These are phyloP conservation scores for Spiraea crenata DNA, from an alignment of 331 rosid species.

Conservation along the genomic window DNA sequence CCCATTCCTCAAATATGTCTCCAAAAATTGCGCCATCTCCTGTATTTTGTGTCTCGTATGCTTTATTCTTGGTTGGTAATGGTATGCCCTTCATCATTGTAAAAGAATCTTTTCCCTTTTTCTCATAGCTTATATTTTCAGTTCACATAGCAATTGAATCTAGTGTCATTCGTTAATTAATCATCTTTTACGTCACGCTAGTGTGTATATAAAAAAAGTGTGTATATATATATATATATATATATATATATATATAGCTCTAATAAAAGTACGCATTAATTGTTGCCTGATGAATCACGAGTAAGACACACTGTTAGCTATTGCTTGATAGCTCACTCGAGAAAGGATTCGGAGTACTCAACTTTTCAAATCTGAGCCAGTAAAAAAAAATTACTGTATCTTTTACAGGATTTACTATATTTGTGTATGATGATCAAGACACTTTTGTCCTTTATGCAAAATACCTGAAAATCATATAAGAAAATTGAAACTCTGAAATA, in stretches of 20 bases:
- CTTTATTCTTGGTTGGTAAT: background rate
- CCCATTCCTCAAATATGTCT: slow-evolving; percentile 20
- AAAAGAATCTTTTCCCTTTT: background rate
- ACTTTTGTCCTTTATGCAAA: too few relatives aligned
- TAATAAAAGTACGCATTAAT: too few relatives aligned
- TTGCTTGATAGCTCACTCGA: background rate
- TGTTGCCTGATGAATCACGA: too few relatives aligned
- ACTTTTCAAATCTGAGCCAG: slow-evolving; percentile 4
- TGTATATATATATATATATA: too few relatives aligned
- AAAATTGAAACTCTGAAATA: too few relatives aligned
- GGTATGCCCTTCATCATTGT: background rate
- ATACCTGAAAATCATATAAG: too few relatives aligned
- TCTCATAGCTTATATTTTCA: too few relatives aligned
- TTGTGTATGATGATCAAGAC: slow-evolving; percentile 13
- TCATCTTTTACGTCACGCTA: background rate
- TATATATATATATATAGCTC: too few relatives aligned
- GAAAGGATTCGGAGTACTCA: background rate
- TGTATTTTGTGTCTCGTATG: background rate
- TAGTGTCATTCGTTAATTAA: background rate
- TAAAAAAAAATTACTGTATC: background rate
- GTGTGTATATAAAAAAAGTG: too few relatives aligned
- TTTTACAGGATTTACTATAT: slow-evolving; percentile 4
- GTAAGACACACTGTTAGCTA: too few relatives aligned
- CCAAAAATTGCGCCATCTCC: slow-evolving; percentile 6
- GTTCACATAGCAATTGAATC: background rate